Conservation (phyloP, 1,284 basidiomycete species). For the Apiotrichum laibachii region DNA sequence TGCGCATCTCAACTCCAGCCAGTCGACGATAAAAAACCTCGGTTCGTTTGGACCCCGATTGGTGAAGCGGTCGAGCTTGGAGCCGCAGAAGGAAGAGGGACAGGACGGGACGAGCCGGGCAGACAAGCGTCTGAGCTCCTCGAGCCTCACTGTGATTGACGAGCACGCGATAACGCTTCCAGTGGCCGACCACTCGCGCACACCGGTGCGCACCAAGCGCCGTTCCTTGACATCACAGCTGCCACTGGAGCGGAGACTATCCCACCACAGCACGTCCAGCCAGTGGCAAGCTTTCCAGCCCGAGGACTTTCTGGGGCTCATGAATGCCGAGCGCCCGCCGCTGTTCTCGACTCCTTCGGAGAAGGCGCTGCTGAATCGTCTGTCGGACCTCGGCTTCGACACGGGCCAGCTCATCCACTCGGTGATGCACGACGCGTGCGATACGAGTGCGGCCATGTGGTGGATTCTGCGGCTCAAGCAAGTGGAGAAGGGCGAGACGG, state of each 20-base stretch:
- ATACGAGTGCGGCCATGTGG: conserved; percentile 87
- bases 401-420: conserved; percentile 92
- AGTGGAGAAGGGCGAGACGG: conserved; percentile 49
- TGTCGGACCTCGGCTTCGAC: conserved; percentile 81
- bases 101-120: conserved; percentile 16
- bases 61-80: conserved; percentile 23
- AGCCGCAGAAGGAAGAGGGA: conserved; percentile 44
- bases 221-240: conserved; percentile 81
- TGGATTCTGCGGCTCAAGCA: conserved; percentile 87
- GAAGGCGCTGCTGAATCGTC: conserved; percentile 70
- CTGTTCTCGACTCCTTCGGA: conserved; percentile 83
- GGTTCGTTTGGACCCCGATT: background rate
- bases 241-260: conserved; percentile 51
- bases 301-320: conserved; percentile 65
- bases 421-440: conserved; percentile 87
- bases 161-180: conserved; percentile 45
- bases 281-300: conserved; percentile 42
- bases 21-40: conserved; percentile 51
- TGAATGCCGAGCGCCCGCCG: conserved; percentile 68
- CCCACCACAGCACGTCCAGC: conserved; percentile 37
- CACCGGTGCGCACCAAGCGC: conserved; percentile 89
- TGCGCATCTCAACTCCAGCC: conserved; percentile 50
- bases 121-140: conserved; percentile 50
- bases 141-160: conserved; percentile 30
- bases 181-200: conserved; percentile 61